Percentiles rank a stretch among this genome's conserved stretches.
phyloP scores from a whole-genome alignment of 2,329 filamentous ascomycete species.

The Pestalotiopsis sp. region DNA sequence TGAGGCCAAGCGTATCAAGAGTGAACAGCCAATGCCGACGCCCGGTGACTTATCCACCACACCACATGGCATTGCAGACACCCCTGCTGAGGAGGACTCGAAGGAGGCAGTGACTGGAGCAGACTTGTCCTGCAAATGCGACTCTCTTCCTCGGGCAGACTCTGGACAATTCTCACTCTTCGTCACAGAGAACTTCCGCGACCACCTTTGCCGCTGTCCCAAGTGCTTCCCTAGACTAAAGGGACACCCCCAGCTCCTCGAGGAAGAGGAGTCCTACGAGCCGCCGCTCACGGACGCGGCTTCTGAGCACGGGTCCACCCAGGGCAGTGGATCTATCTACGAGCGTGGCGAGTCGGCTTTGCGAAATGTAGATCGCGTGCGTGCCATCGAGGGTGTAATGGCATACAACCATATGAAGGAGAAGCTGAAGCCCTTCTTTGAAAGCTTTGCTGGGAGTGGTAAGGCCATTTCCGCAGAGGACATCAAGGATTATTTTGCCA shows the following conservation, averaged over 20 bases:
- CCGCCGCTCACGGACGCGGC: slow-evolving; percentile 75
- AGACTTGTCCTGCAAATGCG: slow-evolving; percentile 57
- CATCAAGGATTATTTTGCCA: slow-evolving; percentile 95
- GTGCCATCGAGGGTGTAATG: slow-evolving; percentile 96
- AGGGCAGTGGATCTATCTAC: slow-evolving; percentile 79
- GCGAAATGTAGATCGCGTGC: slow-evolving; percentile 87
- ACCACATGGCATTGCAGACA: slow-evolving; percentile 16
- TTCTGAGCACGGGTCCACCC: slow-evolving; percentile 58
- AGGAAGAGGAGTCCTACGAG: slow-evolving; percentile 94
- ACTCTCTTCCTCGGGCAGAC: slow-evolving; percentile 58
- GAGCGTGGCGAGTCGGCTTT: slow-evolving; percentile 92
- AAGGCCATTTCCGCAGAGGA: slow-evolving; percentile 89
- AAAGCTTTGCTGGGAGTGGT: slow-evolving; percentile 91
- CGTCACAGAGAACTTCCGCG: slow-evolving; percentile 76
- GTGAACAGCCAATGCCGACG: slow-evolving; percentile 33
- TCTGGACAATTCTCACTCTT: slow-evolving; percentile 76
- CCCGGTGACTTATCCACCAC: slow-evolving; percentile 13
- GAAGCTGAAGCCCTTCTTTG: slow-evolving; percentile 91
- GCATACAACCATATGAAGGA: slow-evolving; percentile 96
- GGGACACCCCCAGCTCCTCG: slow-evolving; percentile 77
- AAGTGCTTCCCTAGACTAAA: slow-evolving; percentile 77
- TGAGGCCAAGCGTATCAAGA: slow-evolving; percentile 55
- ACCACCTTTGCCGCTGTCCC: slow-evolving; percentile 79
- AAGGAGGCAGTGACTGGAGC: slow-evolving; percentile 19
- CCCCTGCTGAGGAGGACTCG: slow-evolving; percentile 24